phyloP scores from a whole-genome alignment of 495 filamentous ascomycete species.

The Arthonia radiata region DNA sequence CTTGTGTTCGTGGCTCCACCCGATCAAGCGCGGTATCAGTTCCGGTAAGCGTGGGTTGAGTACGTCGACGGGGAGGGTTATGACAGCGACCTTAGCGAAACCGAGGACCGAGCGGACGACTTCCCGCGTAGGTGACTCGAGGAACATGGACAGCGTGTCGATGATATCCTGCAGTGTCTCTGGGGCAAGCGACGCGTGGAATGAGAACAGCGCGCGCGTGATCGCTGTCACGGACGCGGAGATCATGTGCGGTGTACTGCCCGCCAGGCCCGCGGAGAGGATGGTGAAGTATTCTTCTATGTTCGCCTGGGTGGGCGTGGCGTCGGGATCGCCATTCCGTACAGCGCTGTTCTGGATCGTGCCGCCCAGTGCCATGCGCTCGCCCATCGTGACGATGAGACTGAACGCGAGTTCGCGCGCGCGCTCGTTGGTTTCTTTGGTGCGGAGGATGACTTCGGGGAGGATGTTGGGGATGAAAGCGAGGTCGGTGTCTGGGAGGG shows the following conservation, averaged over 20 bases:
- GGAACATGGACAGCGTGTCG: slow-evolving; percentile 77
- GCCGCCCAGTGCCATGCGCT: slow-evolving; percentile 51
- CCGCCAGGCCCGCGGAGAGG: slow-evolving; percentile 85
- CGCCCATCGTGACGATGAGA: slow-evolving; percentile 66
- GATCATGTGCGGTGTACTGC: slow-evolving; percentile 80
- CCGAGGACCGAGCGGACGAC: slow-evolving; percentile 81
- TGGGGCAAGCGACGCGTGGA: slow-evolving; percentile 32
- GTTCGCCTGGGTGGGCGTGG: slow-evolving; percentile 47
- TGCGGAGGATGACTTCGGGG: slow-evolving; percentile 77
- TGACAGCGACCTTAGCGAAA: slow-evolving; percentile 86
- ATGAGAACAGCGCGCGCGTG: slow-evolving; percentile 76
- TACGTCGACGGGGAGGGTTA: slow-evolving; percentile 51
- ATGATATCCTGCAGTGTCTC: slow-evolving; percentile 50
- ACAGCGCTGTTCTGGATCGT: slow-evolving; percentile 64
- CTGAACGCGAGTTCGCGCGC: slow-evolving; percentile 75
- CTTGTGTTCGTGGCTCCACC: slow-evolving; percentile 95
- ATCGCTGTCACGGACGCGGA: slow-evolving; percentile 81
- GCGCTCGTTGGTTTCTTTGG: slow-evolving; percentile 93
- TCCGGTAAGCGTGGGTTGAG: slow-evolving; percentile 46
- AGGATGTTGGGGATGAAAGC: slow-evolving; percentile 84
- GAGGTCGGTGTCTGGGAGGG: slow-evolving; percentile 46
- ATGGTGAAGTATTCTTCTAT: slow-evolving; percentile 96
- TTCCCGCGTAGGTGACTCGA: slow-evolving; percentile 84
- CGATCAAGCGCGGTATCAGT: slow-evolving; percentile 71
- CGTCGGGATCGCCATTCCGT: slow-evolving; percentile 54